Evolutionary conservation across 306 rosid species (phyloP).

Genomic region (Abrus precatorius): DNA sequence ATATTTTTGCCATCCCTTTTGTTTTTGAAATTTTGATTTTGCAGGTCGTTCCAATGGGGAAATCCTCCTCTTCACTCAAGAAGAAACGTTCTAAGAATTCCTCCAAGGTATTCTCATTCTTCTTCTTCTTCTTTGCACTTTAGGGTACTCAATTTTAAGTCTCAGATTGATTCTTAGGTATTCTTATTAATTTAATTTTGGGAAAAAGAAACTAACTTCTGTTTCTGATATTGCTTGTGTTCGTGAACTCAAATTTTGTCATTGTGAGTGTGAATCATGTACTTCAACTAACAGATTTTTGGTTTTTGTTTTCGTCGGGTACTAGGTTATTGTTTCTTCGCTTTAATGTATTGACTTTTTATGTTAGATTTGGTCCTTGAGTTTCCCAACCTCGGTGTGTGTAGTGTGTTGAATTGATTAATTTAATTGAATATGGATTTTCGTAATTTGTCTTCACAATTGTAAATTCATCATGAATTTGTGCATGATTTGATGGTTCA

Average conservation of each 20-base stretch:
- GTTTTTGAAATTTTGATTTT: conserved; percentile 49
- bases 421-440: conserved; percentile 13
- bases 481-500: conserved; percentile 49
- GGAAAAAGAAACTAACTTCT: neutral
- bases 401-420: conserved; percentile 32
- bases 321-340: neutral
- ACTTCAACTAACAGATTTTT: neutral
- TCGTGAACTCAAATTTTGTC: conserved; percentile 21
- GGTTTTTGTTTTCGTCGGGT: neutral
- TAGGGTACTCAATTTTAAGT: conserved; percentile 37
- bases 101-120: conserved; percentile 63
- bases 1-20: conserved; percentile 2
- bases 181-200: neutral
- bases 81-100: conserved; percentile 71
- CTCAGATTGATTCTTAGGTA: conserved; percentile 10
- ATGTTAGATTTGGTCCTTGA: conserved; percentile 28
- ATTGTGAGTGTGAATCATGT: conserved; percentile 23
- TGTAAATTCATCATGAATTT: conserved; percentile 22
- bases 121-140: conserved; percentile 3
- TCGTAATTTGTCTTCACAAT: conserved; percentile 17
- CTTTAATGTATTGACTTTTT: conserved; percentile 6
- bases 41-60: conserved; percentile 79
- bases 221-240: conserved; percentile 9
- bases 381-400: neutral
- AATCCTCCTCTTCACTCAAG: conserved; percentile 73